These are phyloP conservation scores for Aspergillus haitiensis DNA, from an alignment of 495 filamentous ascomycete species.

Conservation along the genomic window DNA sequence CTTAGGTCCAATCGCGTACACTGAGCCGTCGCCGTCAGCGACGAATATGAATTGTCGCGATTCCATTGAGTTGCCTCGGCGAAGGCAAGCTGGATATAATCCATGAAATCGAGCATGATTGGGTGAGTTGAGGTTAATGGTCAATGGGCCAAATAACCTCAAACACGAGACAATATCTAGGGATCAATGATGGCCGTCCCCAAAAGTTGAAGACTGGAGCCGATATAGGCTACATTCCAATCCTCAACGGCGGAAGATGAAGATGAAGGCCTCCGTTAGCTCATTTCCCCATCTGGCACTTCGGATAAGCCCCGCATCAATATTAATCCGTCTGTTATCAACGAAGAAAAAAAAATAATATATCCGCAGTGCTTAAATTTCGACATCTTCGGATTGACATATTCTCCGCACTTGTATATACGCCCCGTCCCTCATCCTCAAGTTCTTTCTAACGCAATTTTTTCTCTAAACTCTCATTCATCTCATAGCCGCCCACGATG, in stretches of 20 bases:
- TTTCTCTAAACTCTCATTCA: neutral
- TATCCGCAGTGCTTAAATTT: slow-evolving; percentile 9
- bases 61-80: slow-evolving; percentile 86
- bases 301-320: slow-evolving; percentile 45
- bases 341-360: slow-evolving; percentile 37
- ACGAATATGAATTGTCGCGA: slow-evolving; percentile 87
- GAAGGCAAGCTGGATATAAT: slow-evolving; percentile 93
- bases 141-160: neutral
- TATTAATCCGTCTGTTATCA: slow-evolving; percentile 47
- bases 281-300: slow-evolving; percentile 37
- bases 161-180: neutral
- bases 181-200: neutral
- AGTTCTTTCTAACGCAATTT: neutral
- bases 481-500: slow-evolving; percentile 58
- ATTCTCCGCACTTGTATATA: slow-evolving; percentile 22
- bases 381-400: slow-evolving; percentile 16
- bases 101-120: slow-evolving; percentile 96
- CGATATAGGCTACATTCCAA: neutral
- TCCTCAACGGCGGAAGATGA: neutral
- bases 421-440: neutral
- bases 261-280: slow-evolving; percentile 23
- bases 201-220: neutral
- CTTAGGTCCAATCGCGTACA: slow-evolving; percentile 47
- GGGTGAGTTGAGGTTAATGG: neutral
- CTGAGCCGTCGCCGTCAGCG: slow-evolving; percentile 81